Evolutionary conservation across 2,329 filamentous ascomycete genomes (phyloP).

Genomic region (Fusarium sp.): DNA sequence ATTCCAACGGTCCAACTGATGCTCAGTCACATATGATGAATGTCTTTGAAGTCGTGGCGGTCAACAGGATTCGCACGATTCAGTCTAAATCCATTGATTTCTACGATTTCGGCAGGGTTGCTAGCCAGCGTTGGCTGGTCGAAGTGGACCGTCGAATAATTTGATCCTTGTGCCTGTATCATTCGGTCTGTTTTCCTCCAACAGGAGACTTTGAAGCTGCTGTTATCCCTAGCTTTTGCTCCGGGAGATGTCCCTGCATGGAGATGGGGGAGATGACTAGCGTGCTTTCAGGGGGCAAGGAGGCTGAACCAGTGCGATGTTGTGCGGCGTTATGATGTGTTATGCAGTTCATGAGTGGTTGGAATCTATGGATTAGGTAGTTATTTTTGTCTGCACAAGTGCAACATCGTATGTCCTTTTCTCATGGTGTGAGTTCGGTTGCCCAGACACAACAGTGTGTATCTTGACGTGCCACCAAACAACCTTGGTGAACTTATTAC

Average conservation of each 20-base stretch:
- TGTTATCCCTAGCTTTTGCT: neutral
- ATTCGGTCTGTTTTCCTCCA: slow-evolving; percentile 5
- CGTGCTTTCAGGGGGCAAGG: slow-evolving; percentile 5
- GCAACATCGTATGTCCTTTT: slow-evolving; percentile 7
- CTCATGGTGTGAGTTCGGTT: neutral
- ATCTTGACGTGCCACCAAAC: slow-evolving; percentile 1
- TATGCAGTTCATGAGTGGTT: neutral
- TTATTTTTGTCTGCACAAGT: neutral
- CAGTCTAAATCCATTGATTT: neutral
- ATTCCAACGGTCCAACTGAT: neutral
- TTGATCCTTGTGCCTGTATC: neutral
- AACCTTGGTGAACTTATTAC: neutral
- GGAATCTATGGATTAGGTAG: neutral
- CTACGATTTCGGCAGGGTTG: neutral
- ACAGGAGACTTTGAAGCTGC: neutral
- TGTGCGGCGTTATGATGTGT: neutral
- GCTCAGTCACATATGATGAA: neutral
- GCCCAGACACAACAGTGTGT: slow-evolving; percentile 1
- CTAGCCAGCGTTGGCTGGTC: neutral
- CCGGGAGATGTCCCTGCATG: slow-evolving; percentile 22
- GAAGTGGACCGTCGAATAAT: neutral
- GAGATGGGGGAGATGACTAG: slow-evolving; percentile 4
- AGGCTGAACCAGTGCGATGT: slow-evolving; percentile 15
- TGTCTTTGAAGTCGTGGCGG: neutral
- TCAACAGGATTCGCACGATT: neutral